Evolutionary conservation across 2,329 filamentous ascomycete species (phyloP), one percentile per base, ranked within the genome.

Genomic region (Anthostomella pinea): DNA sequence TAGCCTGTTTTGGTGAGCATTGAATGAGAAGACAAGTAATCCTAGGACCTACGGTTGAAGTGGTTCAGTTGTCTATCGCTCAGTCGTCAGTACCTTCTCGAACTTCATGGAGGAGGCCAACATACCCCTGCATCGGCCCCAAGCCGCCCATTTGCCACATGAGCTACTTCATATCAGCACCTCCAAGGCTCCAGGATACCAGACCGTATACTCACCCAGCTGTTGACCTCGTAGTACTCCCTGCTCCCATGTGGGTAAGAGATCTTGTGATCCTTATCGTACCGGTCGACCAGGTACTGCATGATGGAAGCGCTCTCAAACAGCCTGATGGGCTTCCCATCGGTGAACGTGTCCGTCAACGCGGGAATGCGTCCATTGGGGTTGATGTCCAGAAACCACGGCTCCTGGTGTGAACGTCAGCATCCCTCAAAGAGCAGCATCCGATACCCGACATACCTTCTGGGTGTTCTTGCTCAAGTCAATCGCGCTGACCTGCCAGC

Each of bases 281-380:
- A 95, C 41, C 80, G 77, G 34, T 89, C 84, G 13, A 85, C 79
- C 5, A 95, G 75, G 60, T 95, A 95, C 62, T 89, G 80, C 67
- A 94, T 70, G 58, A 95, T 93, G 46, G 83, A 79, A 39, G 87
- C 88, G 46, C 80, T 86, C 65, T 95, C 89, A 57, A 94, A 95
- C 13, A 95, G 61, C 39, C 76, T 73, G 58, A 95, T 87, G 21
- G 70, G 68, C 59, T 84, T 69, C 50, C 87, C 86, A 59, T 93
- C 82, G 5, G 71, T 70, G 59, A 86, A 83, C 6, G 73, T 85
- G 64, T 95, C 89, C 6, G 86, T 93, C 33, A 95, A 55, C 39
- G 89, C 89, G 4, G 89, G 90, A 53, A 95, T 95, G 49, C 89
- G 85, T 47, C 89, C 89, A 61, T 95, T 95, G 46, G 89, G 89